A percentile compares a stretch with the other conserved stretches of the same genome.
Evolutionary conservation across 164 flowering plant genomes (phyloP).

Genomic region (Magnolia officinalis): DNA sequence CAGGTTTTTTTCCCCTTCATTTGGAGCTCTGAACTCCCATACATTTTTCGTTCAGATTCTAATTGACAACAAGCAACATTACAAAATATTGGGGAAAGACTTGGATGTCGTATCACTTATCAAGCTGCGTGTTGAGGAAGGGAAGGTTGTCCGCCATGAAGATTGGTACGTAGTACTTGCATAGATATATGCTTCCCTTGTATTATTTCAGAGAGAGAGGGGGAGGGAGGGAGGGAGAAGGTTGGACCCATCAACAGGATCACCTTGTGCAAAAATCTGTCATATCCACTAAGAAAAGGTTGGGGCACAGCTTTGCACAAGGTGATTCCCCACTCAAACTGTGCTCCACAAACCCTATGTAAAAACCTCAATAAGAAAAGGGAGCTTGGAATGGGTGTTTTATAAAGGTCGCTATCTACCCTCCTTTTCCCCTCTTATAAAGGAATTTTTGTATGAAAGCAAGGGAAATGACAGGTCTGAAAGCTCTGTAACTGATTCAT

Average conservation of each 20-base stretch:
- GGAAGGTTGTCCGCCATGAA: conserved; percentile 77
- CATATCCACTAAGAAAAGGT: too few relatives aligned
- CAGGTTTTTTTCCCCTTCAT: too few relatives aligned
- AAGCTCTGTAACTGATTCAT: conserved; percentile 14
- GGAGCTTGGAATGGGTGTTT: conserved; percentile 31
- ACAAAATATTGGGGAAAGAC: conserved; percentile 67
- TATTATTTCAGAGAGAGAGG: not conserved
- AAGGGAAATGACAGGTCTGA: conserved; percentile 53
- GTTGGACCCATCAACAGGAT: not conserved
- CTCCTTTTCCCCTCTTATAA: conserved; percentile 15
- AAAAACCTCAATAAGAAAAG: conserved; percentile 31
- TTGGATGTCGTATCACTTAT: conserved; percentile 72
- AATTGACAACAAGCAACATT: conserved; percentile 82
- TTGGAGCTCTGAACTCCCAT: not conserved
- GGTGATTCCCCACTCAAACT: too few relatives aligned
- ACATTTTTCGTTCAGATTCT: conserved; percentile 39
- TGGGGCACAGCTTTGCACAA: too few relatives aligned
- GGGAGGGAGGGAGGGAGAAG: too few relatives aligned
- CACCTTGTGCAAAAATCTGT: too few relatives aligned
- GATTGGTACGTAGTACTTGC: conserved; percentile 52
- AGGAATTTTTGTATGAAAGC: conserved; percentile 47
- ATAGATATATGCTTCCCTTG: not conserved
- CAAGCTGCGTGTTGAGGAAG: conserved; percentile 52
- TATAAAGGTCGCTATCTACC: conserved; percentile 28
- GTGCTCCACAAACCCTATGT: not conserved